Evolutionary conservation across 2,329 filamentous ascomycete species (phyloP).

Genomic region (Hypomyces perniciosus): DNA sequence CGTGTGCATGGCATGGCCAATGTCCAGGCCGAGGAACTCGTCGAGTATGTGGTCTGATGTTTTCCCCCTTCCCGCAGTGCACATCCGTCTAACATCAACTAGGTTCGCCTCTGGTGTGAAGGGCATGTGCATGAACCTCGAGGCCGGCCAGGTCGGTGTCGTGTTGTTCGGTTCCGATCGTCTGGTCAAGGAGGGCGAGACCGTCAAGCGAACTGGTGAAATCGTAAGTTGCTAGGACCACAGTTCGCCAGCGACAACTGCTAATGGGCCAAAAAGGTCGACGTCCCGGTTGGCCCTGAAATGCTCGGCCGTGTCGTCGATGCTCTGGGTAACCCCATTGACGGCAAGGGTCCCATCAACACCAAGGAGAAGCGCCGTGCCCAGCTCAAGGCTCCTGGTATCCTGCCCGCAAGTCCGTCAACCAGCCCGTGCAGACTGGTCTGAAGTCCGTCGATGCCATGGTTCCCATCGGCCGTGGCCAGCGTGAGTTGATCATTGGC

Average conservation of each 20-base stretch:
- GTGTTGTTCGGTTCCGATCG: slow-evolving; percentile 99
- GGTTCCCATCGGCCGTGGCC: slow-evolving; percentile 99
- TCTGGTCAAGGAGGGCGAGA: slow-evolving; percentile 99
- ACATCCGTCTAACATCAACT: slow-evolving; percentile 16
- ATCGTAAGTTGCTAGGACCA: slow-evolving; percentile 64
- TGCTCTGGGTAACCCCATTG: slow-evolving; percentile 97
- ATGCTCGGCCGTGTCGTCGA: slow-evolving; percentile 98
- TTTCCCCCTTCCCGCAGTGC: slow-evolving; percentile 2
- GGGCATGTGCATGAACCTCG: slow-evolving; percentile 99
- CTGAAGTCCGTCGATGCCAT: slow-evolving; percentile 99
- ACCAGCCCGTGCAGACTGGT: slow-evolving; percentile 98
- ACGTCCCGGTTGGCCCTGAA: slow-evolving; percentile 88
- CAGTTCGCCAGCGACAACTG: not conserved
- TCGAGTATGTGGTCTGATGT: slow-evolving; percentile 68
- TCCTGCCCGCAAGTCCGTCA: slow-evolving; percentile 94
- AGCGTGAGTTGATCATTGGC: slow-evolving; percentile 99
- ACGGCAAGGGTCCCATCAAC: slow-evolving; percentile 97
- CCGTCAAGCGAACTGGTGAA: slow-evolving; percentile 98
- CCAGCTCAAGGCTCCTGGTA: slow-evolving; percentile 98
- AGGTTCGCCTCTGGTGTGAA: slow-evolving; percentile 99
- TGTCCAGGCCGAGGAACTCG: slow-evolving; percentile 99
- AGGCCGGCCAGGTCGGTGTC: slow-evolving; percentile 99
- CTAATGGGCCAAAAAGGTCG: slow-evolving; percentile 59
- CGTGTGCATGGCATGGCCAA: slow-evolving; percentile 99
- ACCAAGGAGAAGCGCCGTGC: slow-evolving; percentile 89